Evolutionary conservation across 495 filamentous ascomycete species (phyloP).

Genomic region (Melanomma pulvis-pyrius): DNA sequence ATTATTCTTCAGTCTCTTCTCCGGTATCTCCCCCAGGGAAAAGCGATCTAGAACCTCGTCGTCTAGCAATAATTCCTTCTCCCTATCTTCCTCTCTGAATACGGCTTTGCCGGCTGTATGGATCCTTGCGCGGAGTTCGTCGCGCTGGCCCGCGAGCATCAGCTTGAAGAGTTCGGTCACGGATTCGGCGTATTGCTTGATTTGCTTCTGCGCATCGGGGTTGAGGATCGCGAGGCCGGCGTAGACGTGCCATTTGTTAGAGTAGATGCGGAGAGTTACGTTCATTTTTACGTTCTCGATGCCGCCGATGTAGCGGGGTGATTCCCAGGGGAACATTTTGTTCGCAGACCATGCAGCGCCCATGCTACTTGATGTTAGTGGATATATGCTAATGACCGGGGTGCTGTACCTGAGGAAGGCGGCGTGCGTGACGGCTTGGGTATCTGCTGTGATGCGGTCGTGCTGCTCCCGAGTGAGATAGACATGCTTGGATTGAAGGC

Average conservation of each 20-base stretch:
- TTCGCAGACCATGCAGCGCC: slow-evolving; percentile 94
- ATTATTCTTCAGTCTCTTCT: slow-evolving; percentile 77
- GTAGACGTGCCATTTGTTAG: slow-evolving; percentile 99
- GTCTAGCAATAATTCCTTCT: slow-evolving; percentile 68
- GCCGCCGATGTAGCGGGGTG: slow-evolving; percentile 86
- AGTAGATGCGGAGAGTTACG: slow-evolving; percentile 93
- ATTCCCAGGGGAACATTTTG: slow-evolving; percentile 93
- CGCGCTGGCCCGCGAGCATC: slow-evolving; percentile 81
- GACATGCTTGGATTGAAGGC: slow-evolving; percentile 80
- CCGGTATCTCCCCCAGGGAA: slow-evolving; percentile 68
- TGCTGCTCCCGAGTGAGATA: slow-evolving; percentile 83
- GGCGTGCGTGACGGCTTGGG: slow-evolving; percentile 95
- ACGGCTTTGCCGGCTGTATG: slow-evolving; percentile 78
- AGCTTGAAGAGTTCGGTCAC: slow-evolving; percentile 96
- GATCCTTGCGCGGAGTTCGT: slow-evolving; percentile 80
- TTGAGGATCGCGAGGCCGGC: slow-evolving; percentile 96
- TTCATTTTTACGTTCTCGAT: slow-evolving; percentile 99
- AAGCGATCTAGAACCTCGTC: slow-evolving; percentile 88
- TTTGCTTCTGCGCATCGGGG: slow-evolving; percentile 86
- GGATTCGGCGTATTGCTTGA: slow-evolving; percentile 86
- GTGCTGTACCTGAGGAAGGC: slow-evolving; percentile 67
- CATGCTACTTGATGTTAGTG: slow-evolving; percentile 61
- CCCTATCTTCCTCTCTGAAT: slow-evolving; percentile 62
- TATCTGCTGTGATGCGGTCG: slow-evolving; percentile 96
- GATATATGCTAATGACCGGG: neutral